Base-by-base conservation (phyloP, 1,284 basidiomycete genomes). In the Heterobasidion occidentale region DNA sequence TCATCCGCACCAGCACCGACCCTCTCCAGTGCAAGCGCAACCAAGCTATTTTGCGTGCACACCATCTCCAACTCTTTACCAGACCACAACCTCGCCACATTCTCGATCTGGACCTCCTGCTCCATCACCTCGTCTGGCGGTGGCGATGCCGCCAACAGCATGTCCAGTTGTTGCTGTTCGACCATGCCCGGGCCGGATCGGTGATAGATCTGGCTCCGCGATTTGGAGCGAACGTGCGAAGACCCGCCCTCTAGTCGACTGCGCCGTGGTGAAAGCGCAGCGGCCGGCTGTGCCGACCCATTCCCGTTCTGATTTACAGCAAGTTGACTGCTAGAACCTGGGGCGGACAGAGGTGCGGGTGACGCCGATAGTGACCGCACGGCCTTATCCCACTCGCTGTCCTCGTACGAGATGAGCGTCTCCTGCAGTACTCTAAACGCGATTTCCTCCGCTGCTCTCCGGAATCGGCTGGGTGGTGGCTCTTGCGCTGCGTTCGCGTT, bases 351-450 rank as follows among this genome's bases (percentile, higher is more conserved):
- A 34, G 64, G 54, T 27, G 68, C 55, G 12, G 62, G 63, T 45
- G 58, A 64, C 19, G 61, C 51, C 48, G 64, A 57, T 51, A 68
- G 60, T 17, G 65, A 60, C 17, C 68, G 66, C 42, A 68, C 60
- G 33, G 52, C 47, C 50, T 49, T 52, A 6, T 55, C 55, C 9
- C 76, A 55, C 20, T 57, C 54, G 9, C 34, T 46, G 27, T 56
- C 48, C 14, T 42, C 42, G 2, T 19, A 45, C 7, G 54, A 75
- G 58, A 94, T 84, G 51, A 97, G 74, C 0, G 87, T 87, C 63
- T 96, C 91, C 58, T 93, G 89, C 47, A 97, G 74, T 12, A 93
- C 88, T 59, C 80, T 83, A 66, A 96, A 86, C 5, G 90, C 83
- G 38, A 92, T 76, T 3, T 76, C 76, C 62, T 90, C 82, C 2